These are phyloP conservation scores for Rhizophagus sp. DNA, from an alignment of 192 early-diverging fungal genomes.

Conservation along the genomic window DNA sequence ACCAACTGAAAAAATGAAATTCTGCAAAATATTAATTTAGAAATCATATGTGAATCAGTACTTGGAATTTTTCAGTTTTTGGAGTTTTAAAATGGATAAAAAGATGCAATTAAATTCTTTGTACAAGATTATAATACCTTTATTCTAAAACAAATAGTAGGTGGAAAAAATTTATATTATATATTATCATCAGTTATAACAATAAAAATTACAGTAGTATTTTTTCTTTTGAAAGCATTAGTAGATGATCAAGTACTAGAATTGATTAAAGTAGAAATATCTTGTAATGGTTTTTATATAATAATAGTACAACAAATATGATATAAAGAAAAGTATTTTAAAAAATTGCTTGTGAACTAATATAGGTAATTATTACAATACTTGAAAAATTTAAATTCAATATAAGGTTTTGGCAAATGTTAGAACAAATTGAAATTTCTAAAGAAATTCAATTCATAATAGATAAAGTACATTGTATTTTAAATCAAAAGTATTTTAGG, in stretches of 20 bases:
- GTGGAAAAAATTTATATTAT: constrained; percentile 13
- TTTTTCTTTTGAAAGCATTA: constrained; percentile 89
- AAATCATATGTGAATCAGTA: background rate
- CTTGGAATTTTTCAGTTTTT: background rate
- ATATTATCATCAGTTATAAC: background rate
- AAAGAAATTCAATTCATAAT: constrained; percentile 73
- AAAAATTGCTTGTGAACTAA: background rate
- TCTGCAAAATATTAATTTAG: background rate
- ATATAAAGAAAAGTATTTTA: constrained; percentile 35
- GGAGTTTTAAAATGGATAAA: background rate
- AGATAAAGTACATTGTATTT: constrained; percentile 93
- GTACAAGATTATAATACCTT: background rate
- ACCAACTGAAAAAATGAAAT: background rate
- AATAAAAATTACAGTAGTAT: constrained; percentile 76
- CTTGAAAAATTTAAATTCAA: constrained; percentile 62
- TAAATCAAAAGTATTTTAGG: background rate
- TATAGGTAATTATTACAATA: constrained; percentile 81
- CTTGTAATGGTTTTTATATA: constrained; percentile 59
- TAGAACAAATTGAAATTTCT: constrained; percentile 60
- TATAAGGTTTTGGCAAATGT: constrained; percentile 58
- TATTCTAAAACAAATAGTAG: background rate
- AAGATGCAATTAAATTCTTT: background rate
- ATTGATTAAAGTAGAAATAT: constrained; percentile 43
- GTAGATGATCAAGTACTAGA: constrained; percentile 91
- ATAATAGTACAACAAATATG: constrained; percentile 55